Percentiles rank a stretch among this genome's conserved stretches.
phyloP scores from a whole-genome alignment of 31 red algal species.

The Pterothamnion heteromorphum region DNA sequence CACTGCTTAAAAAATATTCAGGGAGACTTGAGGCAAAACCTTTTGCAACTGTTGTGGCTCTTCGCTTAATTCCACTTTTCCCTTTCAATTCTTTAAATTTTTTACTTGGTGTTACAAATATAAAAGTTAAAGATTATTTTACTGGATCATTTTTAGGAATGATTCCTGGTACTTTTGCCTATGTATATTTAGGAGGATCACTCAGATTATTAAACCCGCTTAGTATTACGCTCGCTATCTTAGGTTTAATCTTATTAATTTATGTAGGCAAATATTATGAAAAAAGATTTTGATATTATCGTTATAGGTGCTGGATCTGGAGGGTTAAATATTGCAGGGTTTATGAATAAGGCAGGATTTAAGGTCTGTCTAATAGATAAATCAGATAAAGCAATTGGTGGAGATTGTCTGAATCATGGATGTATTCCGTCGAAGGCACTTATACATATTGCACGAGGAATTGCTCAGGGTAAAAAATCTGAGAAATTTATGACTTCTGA shows the following conservation, averaged over 20 bases:
- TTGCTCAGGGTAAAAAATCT: constrained; percentile 49
- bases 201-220: background rate
- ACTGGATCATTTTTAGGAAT: background rate
- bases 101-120: background rate
- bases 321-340: constrained; percentile 88
- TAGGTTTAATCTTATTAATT: background rate
- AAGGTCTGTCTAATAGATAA: constrained; percentile 92
- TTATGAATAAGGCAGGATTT: constrained; percentile 83
- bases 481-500: constrained; percentile 63
- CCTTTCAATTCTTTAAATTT: background rate
- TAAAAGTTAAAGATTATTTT: background rate
- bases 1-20: background rate
- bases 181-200: background rate
- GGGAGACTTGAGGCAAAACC: background rate
- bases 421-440: constrained; percentile 98
- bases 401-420: constrained; percentile 93
- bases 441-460: constrained; percentile 1
- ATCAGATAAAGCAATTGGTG: constrained; percentile 70
- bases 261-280: background rate
- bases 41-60: background rate
- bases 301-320: constrained; percentile 94
- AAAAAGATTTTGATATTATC: constrained; percentile 68
- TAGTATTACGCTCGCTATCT: background rate
- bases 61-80: background rate
- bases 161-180: background rate